These are phyloP conservation scores for Taiozyma onychis DNA, from an alignment of 1,139 yeast species.

Conservation along the genomic window DNA sequence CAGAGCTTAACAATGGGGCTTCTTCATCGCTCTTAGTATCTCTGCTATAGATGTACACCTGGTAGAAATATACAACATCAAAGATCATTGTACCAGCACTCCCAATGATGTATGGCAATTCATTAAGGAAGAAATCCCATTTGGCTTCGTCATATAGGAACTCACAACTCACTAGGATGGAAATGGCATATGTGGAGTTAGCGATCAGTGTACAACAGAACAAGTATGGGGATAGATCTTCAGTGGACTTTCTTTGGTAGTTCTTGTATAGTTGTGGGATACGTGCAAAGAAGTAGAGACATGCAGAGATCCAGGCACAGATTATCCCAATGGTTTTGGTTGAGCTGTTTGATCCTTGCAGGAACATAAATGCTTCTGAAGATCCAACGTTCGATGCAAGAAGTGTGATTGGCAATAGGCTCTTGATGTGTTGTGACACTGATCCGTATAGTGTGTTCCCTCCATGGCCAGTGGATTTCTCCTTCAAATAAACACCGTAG, in stretches of 20 bases:
- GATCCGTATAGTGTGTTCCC: slow-evolving; percentile 6
- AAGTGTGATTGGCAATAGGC: slow-evolving; percentile 20
- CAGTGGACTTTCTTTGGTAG: slow-evolving; percentile 69
- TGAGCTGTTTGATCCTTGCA: neutral
- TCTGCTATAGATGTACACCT: slow-evolving; percentile 33
- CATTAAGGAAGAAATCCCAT: slow-evolving; percentile 51
- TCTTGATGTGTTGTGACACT: slow-evolving; percentile 9
- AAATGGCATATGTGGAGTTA: slow-evolving; percentile 72
- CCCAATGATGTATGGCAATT: slow-evolving; percentile 79
- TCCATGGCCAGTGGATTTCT: slow-evolving; percentile 26
- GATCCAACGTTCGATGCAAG: slow-evolving; percentile 17
- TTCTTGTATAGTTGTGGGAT: slow-evolving; percentile 83
- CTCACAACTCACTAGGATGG: slow-evolving; percentile 51
- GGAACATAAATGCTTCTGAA: slow-evolving; percentile 8
- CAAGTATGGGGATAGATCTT: slow-evolving; percentile 75
- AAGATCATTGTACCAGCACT: slow-evolving; percentile 82
- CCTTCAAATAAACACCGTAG: slow-evolving; percentile 42
- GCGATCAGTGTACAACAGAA: slow-evolving; percentile 78
- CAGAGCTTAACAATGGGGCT: slow-evolving; percentile 11
- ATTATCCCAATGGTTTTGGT: slow-evolving; percentile 39
- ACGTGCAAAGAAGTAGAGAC: slow-evolving; percentile 70
- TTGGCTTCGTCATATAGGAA: slow-evolving; percentile 31
- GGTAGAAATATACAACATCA: slow-evolving; percentile 72
- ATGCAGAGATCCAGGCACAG: slow-evolving; percentile 80
- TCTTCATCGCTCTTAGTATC: slow-evolving; percentile 7